Evolutionary conservation across 1,284 basidiomycete species (phyloP).

Genomic region (Mycena sp.): DNA sequence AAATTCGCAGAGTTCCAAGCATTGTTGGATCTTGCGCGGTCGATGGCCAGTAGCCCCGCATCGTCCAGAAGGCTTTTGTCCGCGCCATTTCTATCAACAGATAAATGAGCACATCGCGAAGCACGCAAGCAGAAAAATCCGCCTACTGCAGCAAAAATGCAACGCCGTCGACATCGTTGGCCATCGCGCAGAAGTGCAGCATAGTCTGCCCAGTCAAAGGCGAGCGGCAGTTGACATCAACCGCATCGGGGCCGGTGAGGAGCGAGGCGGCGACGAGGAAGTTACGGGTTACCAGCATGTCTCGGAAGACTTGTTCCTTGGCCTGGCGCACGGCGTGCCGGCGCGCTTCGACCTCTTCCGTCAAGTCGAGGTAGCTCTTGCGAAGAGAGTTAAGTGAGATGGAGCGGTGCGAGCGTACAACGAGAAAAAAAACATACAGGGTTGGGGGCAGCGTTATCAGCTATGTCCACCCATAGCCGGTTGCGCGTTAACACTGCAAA

Average conservation of each 20-base stretch:
- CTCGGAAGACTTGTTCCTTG: constrained; percentile 18
- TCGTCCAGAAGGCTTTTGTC: not conserved
- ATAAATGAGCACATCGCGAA: not conserved
- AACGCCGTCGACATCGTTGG: constrained; percentile 13
- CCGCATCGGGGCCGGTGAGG: not conserved
- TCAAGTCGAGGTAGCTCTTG: constrained; percentile 19
- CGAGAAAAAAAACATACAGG: not conserved
- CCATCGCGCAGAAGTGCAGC: constrained; percentile 17
- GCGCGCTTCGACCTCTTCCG: constrained; percentile 8
- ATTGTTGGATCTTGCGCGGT: not conserved
- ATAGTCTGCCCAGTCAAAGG: constrained; percentile 4
- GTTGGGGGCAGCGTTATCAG: constrained; percentile 2
- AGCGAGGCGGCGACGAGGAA: not conserved
- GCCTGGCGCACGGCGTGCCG: not conserved
- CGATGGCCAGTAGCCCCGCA: not conserved
- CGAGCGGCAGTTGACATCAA: constrained; percentile 19
- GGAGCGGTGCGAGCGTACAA: not conserved
- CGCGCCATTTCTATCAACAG: not conserved
- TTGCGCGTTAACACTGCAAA: constrained; percentile 9
- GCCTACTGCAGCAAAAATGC: constrained; percentile 17
- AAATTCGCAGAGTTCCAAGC: not conserved
- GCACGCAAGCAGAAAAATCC: not conserved
- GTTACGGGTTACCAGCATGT: not conserved
- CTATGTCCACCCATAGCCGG: constrained; percentile 8
- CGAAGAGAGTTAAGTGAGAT: not conserved